These are phyloP conservation scores for Gastrolobium villosum DNA, from an alignment of 306 rosid genomes.

Conservation along the genomic window DNA sequence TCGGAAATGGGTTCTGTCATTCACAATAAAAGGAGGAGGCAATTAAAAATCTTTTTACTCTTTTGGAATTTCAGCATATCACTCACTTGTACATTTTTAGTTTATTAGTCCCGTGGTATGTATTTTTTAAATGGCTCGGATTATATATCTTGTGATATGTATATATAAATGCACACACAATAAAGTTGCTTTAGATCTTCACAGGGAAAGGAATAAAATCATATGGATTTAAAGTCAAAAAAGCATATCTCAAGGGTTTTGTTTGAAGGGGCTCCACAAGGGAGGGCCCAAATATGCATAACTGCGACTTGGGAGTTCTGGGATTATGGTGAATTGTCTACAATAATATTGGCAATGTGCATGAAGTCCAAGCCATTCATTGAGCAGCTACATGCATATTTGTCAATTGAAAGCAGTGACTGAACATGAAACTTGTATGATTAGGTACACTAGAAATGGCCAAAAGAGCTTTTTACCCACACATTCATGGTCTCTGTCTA, in stretches of 20 bases:
- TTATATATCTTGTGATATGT: background rate
- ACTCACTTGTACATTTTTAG: background rate
- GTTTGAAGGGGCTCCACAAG: constrained; percentile 39
- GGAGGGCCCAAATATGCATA: constrained; percentile 28
- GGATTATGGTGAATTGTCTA: constrained; percentile 42
- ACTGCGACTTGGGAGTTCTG: background rate
- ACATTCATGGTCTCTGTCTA: constrained; percentile 27
- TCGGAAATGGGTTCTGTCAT: constrained; percentile 30
- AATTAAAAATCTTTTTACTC: background rate
- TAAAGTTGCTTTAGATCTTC: background rate
- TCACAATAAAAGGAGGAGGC: background rate
- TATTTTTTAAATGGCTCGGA: background rate
- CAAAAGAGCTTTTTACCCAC: constrained; percentile 45
- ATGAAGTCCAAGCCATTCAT: constrained; percentile 41
- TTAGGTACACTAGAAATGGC: constrained; percentile 44
- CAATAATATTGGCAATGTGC: constrained; percentile 45
- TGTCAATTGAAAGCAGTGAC: constrained; percentile 41
- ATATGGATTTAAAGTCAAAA: constrained; percentile 28
- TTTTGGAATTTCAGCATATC: background rate
- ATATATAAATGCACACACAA: background rate
- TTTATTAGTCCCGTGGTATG: background rate
- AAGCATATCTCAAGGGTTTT: constrained; percentile 40
- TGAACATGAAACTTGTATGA: constrained; percentile 31
- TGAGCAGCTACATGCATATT: constrained; percentile 32
- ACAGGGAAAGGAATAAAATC: constrained; percentile 6